Evolutionary conservation across 2,329 filamentous ascomycete genomes (phyloP).

Genomic region (Sporothrix mexicana): DNA sequence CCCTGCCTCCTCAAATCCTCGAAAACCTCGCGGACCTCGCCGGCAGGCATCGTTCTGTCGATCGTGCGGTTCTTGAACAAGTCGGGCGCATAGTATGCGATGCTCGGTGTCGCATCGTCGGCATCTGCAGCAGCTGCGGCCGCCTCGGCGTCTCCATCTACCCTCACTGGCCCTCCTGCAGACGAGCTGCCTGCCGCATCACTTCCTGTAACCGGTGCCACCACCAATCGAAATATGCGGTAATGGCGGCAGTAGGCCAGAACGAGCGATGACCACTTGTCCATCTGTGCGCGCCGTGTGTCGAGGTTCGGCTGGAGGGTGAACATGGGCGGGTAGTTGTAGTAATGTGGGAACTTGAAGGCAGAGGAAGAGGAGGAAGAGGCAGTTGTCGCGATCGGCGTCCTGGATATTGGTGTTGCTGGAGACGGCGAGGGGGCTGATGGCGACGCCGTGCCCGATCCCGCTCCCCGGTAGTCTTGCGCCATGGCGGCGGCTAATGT

Average conservation of each 20-base stretch:
- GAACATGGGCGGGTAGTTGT: slow-evolving; percentile 85
- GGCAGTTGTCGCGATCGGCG: neutral
- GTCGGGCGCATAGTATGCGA: slow-evolving; percentile 40
- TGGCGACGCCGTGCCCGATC: slow-evolving; percentile 26
- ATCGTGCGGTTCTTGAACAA: slow-evolving; percentile 66
- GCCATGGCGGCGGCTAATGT: slow-evolving; percentile 1
- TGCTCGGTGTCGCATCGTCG: slow-evolving; percentile 25
- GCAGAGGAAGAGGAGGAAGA: neutral
- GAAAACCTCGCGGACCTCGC: slow-evolving; percentile 63
- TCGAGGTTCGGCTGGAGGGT: slow-evolving; percentile 76
- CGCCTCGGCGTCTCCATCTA: slow-evolving; percentile 46
- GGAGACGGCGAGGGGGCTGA: slow-evolving; percentile 10
- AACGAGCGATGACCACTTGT: slow-evolving; percentile 86
- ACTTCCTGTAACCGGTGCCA: slow-evolving; percentile 48
- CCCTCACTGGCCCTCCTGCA: slow-evolving; percentile 42
- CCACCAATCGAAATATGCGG: slow-evolving; percentile 74
- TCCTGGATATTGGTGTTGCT: slow-evolving; percentile 15
- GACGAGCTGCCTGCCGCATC: slow-evolving; percentile 45
- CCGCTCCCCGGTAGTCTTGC: slow-evolving; percentile 17
- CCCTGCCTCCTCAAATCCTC: slow-evolving; percentile 65
- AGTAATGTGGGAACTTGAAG: slow-evolving; percentile 67
- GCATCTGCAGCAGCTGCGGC: neutral
- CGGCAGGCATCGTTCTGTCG: slow-evolving; percentile 55
- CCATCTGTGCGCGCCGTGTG: slow-evolving; percentile 75
- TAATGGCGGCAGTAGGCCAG: slow-evolving; percentile 82